Base-by-base conservation (phyloP, 2,329 filamentous ascomycete species). In the Mycogone perniciosa region DNA sequence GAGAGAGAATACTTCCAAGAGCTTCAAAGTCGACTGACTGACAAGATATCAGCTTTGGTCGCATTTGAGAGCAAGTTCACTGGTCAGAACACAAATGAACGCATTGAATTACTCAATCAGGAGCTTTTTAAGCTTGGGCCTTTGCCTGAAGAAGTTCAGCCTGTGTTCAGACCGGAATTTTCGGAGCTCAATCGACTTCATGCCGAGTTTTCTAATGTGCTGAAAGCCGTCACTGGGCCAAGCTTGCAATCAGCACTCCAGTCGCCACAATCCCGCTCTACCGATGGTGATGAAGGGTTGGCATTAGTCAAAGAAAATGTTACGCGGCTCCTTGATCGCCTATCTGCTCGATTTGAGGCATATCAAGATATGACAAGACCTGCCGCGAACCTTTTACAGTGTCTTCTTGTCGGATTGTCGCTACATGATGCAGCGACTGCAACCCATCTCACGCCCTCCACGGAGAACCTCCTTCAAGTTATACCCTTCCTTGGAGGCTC, bases 331-430 rank as follows among this genome's bases (percentile, higher is more conserved):
- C 80, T 87, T 45, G 73, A 77, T 48, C 81, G 91, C 41, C 76
- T 99, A 6, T 77, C 76, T 2, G 74, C 80, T 31, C 77, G 82
- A 34, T 95, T 90, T 62, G 79, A 83, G 37, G 82, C 83, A 10
- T 97, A 96, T 61, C 88, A 89, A 54, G 93, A 99, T 62, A 81
- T 97, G 59, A 88, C 86, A 0, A 76, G 80, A 41, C 91, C 89
- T 4, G 78, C 89, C 8, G 76, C 89, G 41, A 88, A 86, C 47
- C 86, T 96, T 56, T 73, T 97, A 40, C 82, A 86, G 52, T 88
- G 88, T 58, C 72, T 97, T 7, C 81, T 86, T 57, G 73, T 95
- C 53, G 91, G 89, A 3, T 68, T 95, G 31, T 85, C 81, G 1
- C 68, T 95, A 35, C 78, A 75, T 48, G 70, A 71, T 61, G 60